Conservation (phyloP, 495 filamentous ascomycete genomes). For the Neurospora sp. region DNA sequence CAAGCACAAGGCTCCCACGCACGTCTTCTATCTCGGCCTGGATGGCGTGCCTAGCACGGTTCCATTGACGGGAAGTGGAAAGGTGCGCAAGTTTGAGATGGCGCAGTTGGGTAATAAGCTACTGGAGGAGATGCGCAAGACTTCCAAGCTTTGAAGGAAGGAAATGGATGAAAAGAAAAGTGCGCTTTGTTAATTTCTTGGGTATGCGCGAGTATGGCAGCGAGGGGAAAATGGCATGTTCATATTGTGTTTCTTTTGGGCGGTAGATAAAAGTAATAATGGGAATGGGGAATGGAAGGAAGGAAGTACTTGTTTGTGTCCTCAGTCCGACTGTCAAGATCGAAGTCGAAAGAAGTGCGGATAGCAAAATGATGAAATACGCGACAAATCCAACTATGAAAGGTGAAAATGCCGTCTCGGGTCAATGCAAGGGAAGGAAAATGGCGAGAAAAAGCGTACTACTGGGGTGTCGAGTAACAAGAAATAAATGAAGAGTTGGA, state of each 20-base stretch:
- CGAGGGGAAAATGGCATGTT: background rate
- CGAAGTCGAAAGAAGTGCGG: background rate
- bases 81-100: conserved; percentile 60
- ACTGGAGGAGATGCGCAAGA: conserved; percentile 20
- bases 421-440: background rate
- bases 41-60: conserved; percentile 45
- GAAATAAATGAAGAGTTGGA: background rate
- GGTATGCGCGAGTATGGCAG: background rate
- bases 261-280: background rate
- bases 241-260: background rate
- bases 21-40: conserved; percentile 56
- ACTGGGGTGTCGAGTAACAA: background rate
- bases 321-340: background rate
- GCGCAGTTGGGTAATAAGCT: conserved; percentile 45
- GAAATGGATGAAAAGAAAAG: background rate
- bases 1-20: conserved; percentile 55
- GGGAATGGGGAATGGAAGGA: background rate
- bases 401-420: background rate
- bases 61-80: conserved; percentile 61
- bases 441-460: background rate
- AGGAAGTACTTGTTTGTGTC: background rate
- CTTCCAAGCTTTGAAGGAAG: conserved; percentile 28
- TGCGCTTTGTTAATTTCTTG: background rate
- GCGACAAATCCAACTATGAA: background rate
- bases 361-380: background rate